A percentile compares a stretch with the other conserved stretches of the same genome.
Conservation (phyloP, 208 protist genomes). For the Leishmania arabica region DNA sequence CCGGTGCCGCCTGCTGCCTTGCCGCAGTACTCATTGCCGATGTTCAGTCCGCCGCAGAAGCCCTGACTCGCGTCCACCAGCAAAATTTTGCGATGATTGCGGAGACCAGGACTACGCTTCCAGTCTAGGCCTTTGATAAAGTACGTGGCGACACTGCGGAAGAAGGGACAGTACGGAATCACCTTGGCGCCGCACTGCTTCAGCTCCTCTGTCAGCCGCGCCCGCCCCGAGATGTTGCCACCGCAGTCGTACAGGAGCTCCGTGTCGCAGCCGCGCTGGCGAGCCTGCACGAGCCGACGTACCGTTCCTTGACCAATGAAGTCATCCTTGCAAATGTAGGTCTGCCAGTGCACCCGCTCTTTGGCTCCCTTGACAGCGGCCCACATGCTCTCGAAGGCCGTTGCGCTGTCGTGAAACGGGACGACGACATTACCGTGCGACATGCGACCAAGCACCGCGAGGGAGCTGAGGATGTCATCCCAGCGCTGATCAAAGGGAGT, state of each 20-base stretch:
- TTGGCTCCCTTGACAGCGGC: slow-evolving; percentile 74
- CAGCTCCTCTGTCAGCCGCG: slow-evolving; percentile 68
- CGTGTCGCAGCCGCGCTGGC: slow-evolving; percentile 69
- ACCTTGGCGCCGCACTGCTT: slow-evolving; percentile 74
- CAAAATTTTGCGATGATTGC: slow-evolving; percentile 93
- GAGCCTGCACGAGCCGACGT: slow-evolving; percentile 65
- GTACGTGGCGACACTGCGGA: slow-evolving; percentile 68
- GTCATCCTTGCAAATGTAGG: slow-evolving; percentile 95
- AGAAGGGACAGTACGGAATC: slow-evolving; percentile 87
- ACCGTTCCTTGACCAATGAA: slow-evolving; percentile 76
- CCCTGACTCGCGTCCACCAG: slow-evolving; percentile 80
- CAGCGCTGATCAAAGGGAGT: slow-evolving; percentile 76
- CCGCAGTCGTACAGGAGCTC: slow-evolving; percentile 91
- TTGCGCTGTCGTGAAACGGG: slow-evolving; percentile 73
- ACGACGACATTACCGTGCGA: slow-evolving; percentile 69
- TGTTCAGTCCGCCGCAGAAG: slow-evolving; percentile 93
- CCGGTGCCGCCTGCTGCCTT: slow-evolving; percentile 61
- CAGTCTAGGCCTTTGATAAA: slow-evolving; percentile 73
- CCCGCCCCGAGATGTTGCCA: slow-evolving; percentile 89
- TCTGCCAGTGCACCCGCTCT: slow-evolving; percentile 85
- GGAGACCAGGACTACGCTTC: slow-evolving; percentile 77
- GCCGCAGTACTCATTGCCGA: slow-evolving; percentile 93
- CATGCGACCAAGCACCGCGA: slow-evolving; percentile 65
- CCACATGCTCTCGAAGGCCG: slow-evolving; percentile 89
- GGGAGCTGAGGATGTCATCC: slow-evolving; percentile 60